phyloP scores from a whole-genome alignment of 257 asterid genomes.

The Fraxinus excelsior region DNA sequence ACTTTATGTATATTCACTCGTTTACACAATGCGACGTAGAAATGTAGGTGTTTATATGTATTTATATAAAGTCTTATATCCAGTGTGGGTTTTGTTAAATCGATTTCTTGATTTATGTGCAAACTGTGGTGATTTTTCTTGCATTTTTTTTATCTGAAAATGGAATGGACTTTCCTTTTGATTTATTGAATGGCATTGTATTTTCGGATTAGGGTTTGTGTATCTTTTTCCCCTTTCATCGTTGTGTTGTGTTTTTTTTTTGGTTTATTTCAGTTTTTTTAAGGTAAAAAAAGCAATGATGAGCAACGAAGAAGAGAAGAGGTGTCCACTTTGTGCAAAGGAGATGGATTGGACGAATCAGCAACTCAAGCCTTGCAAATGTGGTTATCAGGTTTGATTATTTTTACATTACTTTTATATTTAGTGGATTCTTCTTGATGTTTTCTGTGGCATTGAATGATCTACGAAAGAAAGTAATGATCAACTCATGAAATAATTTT shows the following conservation, averaged over 20 bases:
- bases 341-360: conserved; percentile 99
- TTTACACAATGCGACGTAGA: not conserved
- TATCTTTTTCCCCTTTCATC: not conserved
- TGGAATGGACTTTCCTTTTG: not conserved
- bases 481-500: not conserved
- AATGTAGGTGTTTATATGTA: conserved; percentile 35
- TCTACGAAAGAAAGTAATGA: conserved; percentile 57
- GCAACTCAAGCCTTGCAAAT: conserved; percentile 91
- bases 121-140: conserved; percentile 20
- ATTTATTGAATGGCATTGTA: conserved; percentile 20
- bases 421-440: not conserved
- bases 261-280: conserved; percentile 11
- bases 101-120: conserved; percentile 22
- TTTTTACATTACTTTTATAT: not conserved
- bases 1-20: conserved; percentile 9
- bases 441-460: conserved; percentile 32
- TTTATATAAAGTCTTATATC: conserved; percentile 13
- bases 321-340: conserved; percentile 97
- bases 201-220: conserved; percentile 44
- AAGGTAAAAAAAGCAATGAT: conserved; percentile 55
- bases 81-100: conserved; percentile 12
- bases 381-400: conserved; percentile 81
- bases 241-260: not conserved
- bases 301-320: conserved; percentile 93
- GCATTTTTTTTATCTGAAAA: conserved; percentile 40